phyloP scores from a whole-genome alignment of 2,329 filamentous ascomycete genomes.

The Sphaerulina vaccinii region DNA sequence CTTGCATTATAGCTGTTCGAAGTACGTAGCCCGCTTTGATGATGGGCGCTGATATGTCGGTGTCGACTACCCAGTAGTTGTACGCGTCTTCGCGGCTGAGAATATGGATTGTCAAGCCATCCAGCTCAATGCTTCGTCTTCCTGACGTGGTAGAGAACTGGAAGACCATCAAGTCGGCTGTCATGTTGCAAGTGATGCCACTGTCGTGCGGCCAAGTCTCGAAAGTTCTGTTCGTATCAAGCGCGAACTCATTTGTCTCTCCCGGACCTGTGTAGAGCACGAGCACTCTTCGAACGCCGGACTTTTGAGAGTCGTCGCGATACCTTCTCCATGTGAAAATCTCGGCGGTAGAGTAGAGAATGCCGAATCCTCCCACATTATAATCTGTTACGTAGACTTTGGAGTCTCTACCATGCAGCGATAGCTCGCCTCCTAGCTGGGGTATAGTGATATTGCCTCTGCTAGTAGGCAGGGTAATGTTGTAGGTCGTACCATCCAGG shows the following conservation, averaged over 20 bases:
- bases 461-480: slow-evolving; percentile 61
- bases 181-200: slow-evolving; percentile 38
- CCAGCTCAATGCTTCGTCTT: slow-evolving; percentile 54
- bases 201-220: slow-evolving; percentile 44
- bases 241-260: slow-evolving; percentile 63
- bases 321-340: slow-evolving; percentile 68
- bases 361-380: slow-evolving; percentile 55
- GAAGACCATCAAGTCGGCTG: slow-evolving; percentile 47
- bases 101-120: slow-evolving; percentile 56
- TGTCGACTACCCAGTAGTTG: slow-evolving; percentile 65
- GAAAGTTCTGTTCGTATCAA: slow-evolving; percentile 41
- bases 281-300: slow-evolving; percentile 61
- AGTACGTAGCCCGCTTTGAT: slow-evolving; percentile 66
- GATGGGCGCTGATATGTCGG: slow-evolving; percentile 47
- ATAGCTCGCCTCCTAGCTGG: slow-evolving; percentile 57
- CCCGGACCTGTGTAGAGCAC: slow-evolving; percentile 63
- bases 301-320: too few species aligned
- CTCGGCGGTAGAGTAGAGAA: slow-evolving; percentile 69
- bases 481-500: slow-evolving; percentile 59
- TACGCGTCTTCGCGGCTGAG: slow-evolving; percentile 66
- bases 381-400: slow-evolving; percentile 69
- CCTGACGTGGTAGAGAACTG: slow-evolving; percentile 58
- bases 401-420: slow-evolving; percentile 63
- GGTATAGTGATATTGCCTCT: slow-evolving; percentile 58
- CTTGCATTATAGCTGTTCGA: slow-evolving; percentile 57